Evolutionary conservation across 495 filamentous ascomycete genomes (phyloP).

Genomic region (Aspergillus cristatus): DNA sequence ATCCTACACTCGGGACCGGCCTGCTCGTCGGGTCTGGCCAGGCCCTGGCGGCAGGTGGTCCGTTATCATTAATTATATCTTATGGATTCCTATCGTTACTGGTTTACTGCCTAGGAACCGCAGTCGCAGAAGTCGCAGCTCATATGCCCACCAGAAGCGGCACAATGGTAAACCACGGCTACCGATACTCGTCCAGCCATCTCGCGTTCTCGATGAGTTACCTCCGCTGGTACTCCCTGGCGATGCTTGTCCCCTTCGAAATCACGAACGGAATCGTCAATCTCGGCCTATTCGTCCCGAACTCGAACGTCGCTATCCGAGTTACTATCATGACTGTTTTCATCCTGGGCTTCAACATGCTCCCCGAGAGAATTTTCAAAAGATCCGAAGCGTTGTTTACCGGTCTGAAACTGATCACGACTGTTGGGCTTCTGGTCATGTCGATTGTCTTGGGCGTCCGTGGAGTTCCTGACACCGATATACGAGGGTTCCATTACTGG

Average conservation of each 20-base stretch:
- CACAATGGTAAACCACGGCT: slow-evolving; percentile 47
- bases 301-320: slow-evolving; percentile 54
- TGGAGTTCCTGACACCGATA: slow-evolving; percentile 52
- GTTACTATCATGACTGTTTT: slow-evolving; percentile 60
- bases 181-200: slow-evolving; percentile 40
- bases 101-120: slow-evolving; percentile 52
- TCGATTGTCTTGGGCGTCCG: slow-evolving; percentile 63
- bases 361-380: slow-evolving; percentile 69
- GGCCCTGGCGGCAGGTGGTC: slow-evolving; percentile 31
- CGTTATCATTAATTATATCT: slow-evolving; percentile 29
- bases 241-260: slow-evolving; percentile 64
- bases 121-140: slow-evolving; percentile 53
- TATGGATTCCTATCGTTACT: slow-evolving; percentile 42
- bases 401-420: slow-evolving; percentile 67
- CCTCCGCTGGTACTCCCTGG: slow-evolving; percentile 48
- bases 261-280: slow-evolving; percentile 79
- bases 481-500: slow-evolving; percentile 75
- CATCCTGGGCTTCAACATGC: slow-evolving; percentile 66
- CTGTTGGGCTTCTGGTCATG: slow-evolving; percentile 59
- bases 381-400: slow-evolving; percentile 74
- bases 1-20: slow-evolving; percentile 32
- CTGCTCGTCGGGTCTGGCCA: slow-evolving; percentile 32
- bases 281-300: slow-evolving; percentile 63
- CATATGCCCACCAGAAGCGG: slow-evolving; percentile 48
- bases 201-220: slow-evolving; percentile 49